phyloP scores from a whole-genome alignment of 140 eudicot genomes.

The Ambrosia hybrid region DNA sequence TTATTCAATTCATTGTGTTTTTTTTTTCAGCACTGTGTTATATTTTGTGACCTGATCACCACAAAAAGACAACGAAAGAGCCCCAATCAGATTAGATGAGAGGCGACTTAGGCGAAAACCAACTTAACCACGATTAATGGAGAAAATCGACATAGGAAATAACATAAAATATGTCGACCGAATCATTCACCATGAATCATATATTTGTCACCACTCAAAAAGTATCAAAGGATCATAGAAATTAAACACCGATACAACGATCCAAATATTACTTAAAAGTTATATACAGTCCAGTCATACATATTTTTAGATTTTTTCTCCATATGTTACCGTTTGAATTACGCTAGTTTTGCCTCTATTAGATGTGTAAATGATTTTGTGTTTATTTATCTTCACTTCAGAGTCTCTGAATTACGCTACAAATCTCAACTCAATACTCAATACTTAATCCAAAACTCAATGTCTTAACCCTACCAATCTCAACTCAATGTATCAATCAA shows the following conservation, averaged over 20 bases:
- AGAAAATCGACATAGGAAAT: slow-evolving; percentile 1
- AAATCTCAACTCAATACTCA: too few relatives aligned
- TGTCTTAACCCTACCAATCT: too few relatives aligned
- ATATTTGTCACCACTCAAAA: background rate
- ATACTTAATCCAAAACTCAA: too few relatives aligned
- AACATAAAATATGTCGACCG: background rate
- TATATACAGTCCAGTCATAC: slow-evolving; percentile 31
- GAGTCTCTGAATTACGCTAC: too few relatives aligned
- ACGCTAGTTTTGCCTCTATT: slow-evolving; percentile 15
- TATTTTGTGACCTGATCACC: too few relatives aligned
- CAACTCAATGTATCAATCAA: too few relatives aligned
- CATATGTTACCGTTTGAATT: slow-evolving; percentile 16
- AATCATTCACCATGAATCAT: slow-evolving; percentile 13
- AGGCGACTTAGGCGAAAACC: background rate
- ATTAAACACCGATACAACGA: slow-evolving; percentile 6
- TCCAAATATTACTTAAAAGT: slow-evolving; percentile 1
- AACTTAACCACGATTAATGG: background rate
- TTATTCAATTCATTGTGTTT: too few relatives aligned
- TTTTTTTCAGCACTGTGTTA: too few relatives aligned
- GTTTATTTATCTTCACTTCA: slow-evolving; percentile 1
- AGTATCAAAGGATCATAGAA: slow-evolving; percentile 7
- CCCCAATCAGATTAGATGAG: background rate
- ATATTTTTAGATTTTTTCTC: background rate
- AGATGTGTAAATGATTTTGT: background rate
- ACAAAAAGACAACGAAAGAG: background rate